Percentiles rank a stretch among this genome's conserved stretches.
These are phyloP conservation scores for Monilinia laxa DNA, from an alignment of 2,329 filamentous ascomycete genomes.

Conservation along the genomic window DNA sequence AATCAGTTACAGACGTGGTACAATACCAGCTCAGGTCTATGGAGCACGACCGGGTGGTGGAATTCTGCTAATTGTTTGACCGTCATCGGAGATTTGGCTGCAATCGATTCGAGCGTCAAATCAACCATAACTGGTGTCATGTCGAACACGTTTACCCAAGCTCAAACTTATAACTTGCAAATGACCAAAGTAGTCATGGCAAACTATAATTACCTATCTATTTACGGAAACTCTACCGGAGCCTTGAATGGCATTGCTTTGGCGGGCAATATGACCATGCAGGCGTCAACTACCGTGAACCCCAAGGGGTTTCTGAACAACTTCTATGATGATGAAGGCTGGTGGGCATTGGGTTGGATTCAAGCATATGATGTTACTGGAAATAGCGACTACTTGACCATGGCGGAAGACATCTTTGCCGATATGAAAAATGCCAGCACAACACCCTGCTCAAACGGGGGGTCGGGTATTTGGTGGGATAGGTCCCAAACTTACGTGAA, in stretches of 20 bases:
- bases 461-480: slow-evolving; percentile 53
- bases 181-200: slow-evolving; percentile 33
- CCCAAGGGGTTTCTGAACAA: slow-evolving; percentile 50
- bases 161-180: slow-evolving; percentile 35
- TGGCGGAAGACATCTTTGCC: slow-evolving; percentile 54
- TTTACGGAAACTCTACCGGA: slow-evolving; percentile 20
- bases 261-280: neutral
- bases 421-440: slow-evolving; percentile 54
- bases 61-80: slow-evolving; percentile 68
- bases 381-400: slow-evolving; percentile 51
- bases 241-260: slow-evolving; percentile 1
- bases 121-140: slow-evolving; percentile 44
- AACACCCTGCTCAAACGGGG: slow-evolving; percentile 48
- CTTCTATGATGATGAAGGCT: slow-evolving; percentile 61
- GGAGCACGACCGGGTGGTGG: slow-evolving; percentile 70
- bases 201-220: slow-evolving; percentile 32
- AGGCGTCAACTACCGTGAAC: slow-evolving; percentile 19
- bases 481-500: slow-evolving; percentile 55
- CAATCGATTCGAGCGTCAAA: slow-evolving; percentile 41
- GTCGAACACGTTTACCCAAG: slow-evolving; percentile 44
- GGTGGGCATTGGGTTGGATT: slow-evolving; percentile 64
- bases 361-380: slow-evolving; percentile 55
- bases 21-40: slow-evolving; percentile 58
- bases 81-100: slow-evolving; percentile 52
- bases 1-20: slow-evolving; percentile 61